phyloP scores from a whole-genome alignment of 2,329 filamentous ascomycete genomes.

The Hymenoscyphus occultus region DNA sequence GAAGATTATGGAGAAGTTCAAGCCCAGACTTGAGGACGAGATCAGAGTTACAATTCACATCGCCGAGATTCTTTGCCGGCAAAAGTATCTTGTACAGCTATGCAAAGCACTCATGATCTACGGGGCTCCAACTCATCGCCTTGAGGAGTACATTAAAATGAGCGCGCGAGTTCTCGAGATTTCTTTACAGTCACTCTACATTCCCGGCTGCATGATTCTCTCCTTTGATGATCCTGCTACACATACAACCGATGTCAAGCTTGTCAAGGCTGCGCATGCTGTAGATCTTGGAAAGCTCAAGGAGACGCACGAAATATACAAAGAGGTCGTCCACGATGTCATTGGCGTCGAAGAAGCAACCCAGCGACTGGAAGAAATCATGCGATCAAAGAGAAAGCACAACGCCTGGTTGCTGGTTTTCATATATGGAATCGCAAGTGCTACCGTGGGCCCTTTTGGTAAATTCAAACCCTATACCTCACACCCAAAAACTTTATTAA shows the following conservation, averaged over 20 bases:
- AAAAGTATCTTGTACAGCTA: slow-evolving; percentile 79
- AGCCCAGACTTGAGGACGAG: slow-evolving; percentile 37
- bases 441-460: slow-evolving; percentile 65
- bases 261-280: slow-evolving; percentile 65
- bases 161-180: slow-evolving; percentile 85
- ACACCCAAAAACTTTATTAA: slow-evolving; percentile 11
- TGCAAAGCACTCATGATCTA: slow-evolving; percentile 86
- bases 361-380: slow-evolving; percentile 55
- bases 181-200: slow-evolving; percentile 83
- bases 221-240: slow-evolving; percentile 76
- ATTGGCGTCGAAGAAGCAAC: slow-evolving; percentile 70
- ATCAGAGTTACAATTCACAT: slow-evolving; percentile 56
- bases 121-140: slow-evolving; percentile 83
- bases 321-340: slow-evolving; percentile 77
- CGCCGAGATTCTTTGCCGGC: slow-evolving; percentile 69
- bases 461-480: slow-evolving; percentile 11
- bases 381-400: slow-evolving; percentile 46
- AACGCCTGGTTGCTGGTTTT: slow-evolving; percentile 53
- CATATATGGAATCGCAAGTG: slow-evolving; percentile 70
- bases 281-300: slow-evolving; percentile 71
- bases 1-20: slow-evolving; percentile 25
- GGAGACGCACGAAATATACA: slow-evolving; percentile 75
- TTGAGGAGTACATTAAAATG: slow-evolving; percentile 92
- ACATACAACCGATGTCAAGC: slow-evolving; percentile 77
- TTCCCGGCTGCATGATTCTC: slow-evolving; percentile 91